Base-by-base conservation (phyloP, 2,329 filamentous ascomycete genomes). In the Sporothrix euskadiensis region DNA sequence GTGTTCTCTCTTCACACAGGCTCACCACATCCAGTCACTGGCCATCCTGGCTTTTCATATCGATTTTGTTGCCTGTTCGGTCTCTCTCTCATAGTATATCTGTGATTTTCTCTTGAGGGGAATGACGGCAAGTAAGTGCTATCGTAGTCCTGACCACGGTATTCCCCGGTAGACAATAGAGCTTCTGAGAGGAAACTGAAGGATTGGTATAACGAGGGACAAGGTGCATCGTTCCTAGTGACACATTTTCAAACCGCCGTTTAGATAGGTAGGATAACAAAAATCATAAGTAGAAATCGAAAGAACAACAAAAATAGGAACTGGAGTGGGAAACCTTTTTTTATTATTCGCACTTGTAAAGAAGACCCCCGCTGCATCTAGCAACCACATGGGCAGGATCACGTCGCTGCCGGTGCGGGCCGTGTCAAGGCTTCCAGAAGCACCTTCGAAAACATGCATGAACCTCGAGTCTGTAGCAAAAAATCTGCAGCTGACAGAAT, bases 121-220 rank as follows among this genome's bases (percentile, higher is more conserved):
- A 2, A 16, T 59, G 12, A 14, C 39, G 35, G 59, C 22, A 12
- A 19, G 7, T 4, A 22, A 22, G 32, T 19, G 47, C 35, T 32
- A 70, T 44, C n/a, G 61, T 30, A 16, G 12, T 22, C 69, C 16
- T 35, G 9, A 7, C 49, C 41, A 66, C 12, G 56, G 56, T 14
- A 8, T 35, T 2, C 5, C 56, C 14, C 6, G 56, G 8, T 7
- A 35, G 30, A 59, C 12, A 35, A 35, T 19, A 8, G 12, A 14
- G 8, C 3, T 4, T n/a, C 8, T 26, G 16, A 32, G 47, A 30
- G n/a, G 52, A n/a, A 59, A 63, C 32, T 47, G 47, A 47, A 65
- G 19, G 47, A 19, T 12, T 19, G 14, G 61, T 72, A 32, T 61
- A 66, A 66, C 61, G 59, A 14, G 49, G 49, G 47, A 72, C 71